A percentile compares a stretch with the other conserved stretches of the same genome.
phyloP scores from a whole-genome alignment of 305 asterid species.

The Ajuga reptans region DNA sequence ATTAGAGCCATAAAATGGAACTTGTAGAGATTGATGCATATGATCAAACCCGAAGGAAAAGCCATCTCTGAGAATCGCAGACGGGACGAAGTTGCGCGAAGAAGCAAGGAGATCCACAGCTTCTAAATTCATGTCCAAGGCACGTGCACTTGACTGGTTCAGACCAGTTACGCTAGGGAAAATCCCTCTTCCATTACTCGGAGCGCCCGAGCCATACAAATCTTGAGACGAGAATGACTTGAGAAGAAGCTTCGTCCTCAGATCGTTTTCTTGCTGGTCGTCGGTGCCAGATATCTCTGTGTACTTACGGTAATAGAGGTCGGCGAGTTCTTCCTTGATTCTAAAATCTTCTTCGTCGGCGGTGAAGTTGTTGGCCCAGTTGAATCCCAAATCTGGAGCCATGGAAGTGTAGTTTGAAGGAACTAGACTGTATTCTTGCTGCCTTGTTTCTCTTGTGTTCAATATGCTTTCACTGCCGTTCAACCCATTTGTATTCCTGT shows the following conservation, averaged over 20 bases:
- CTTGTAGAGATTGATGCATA: constrained; percentile 34
- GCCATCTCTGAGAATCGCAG: constrained; percentile 25
- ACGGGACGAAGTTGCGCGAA: constrained; percentile 33
- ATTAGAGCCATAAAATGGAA: constrained; percentile 29
- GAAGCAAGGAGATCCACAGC: constrained; percentile 63
- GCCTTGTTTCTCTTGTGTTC: constrained; percentile 34
- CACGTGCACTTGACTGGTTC: constrained; percentile 25
- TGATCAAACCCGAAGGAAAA: constrained; percentile 37
- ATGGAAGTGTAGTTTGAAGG: constrained; percentile 35
- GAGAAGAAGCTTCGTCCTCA: constrained; percentile 36
- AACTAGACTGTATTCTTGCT: constrained; percentile 20
- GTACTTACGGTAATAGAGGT: constrained; percentile 36
- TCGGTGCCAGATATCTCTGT: constrained; percentile 22
- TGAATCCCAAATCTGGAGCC: constrained; percentile 43
- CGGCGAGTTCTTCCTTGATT: constrained; percentile 41
- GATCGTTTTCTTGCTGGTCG: constrained; percentile 20
- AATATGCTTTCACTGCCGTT: constrained; percentile 18
- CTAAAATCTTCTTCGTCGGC: constrained; percentile 17
- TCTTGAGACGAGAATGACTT: constrained; percentile 36
- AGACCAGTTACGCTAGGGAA: constrained; percentile 46
- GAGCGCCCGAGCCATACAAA: too few relatives aligned
- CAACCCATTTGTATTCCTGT: constrained; percentile 35
- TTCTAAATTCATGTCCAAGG: constrained; percentile 48
- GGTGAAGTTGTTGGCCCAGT: constrained; percentile 30
- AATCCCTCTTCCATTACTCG: constrained; percentile 32